phyloP scores from a whole-genome alignment of 1,284 basidiomycete genomes.

The Veloporphyrellus conicus region DNA sequence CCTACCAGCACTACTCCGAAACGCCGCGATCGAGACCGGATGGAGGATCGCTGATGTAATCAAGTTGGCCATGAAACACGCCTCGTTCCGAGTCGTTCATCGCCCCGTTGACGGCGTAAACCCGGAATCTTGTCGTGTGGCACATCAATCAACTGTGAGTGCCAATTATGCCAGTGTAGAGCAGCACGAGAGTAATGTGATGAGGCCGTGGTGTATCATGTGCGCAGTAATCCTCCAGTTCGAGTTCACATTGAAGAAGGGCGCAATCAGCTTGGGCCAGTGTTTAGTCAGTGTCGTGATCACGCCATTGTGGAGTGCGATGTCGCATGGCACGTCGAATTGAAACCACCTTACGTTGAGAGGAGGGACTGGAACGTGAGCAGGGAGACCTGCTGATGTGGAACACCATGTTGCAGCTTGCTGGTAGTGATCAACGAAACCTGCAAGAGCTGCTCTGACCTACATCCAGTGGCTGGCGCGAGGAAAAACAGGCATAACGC shows the following conservation, averaged over 20 bases:
- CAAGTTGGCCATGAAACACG: conserved; percentile 14
- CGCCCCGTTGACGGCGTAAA: conserved; percentile 7
- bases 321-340: conserved; percentile 19
- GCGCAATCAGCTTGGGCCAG: conserved; percentile 15
- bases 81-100: conserved; percentile 6
- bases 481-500: conserved; percentile 22
- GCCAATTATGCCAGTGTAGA: conserved; percentile 5
- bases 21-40: conserved; percentile 22
- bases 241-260: conserved; percentile 15
- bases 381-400: conserved; percentile 9
- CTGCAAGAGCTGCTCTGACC: conserved; percentile 6
- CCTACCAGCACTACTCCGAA: conserved; percentile 28
- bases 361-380: conserved; percentile 20
- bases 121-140: neutral
- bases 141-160: conserved; percentile 22
- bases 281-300: conserved; percentile 15
- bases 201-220: conserved; percentile 20
- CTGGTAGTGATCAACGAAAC: conserved; percentile 11
- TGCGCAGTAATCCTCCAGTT: conserved; percentile 19
- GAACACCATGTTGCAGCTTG: neutral
- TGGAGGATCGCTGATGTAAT: conserved; percentile 17
- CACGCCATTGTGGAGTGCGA: conserved; percentile 16
- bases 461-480: conserved; percentile 17
- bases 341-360: conserved; percentile 12
- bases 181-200: conserved; percentile 15